Evolutionary conservation across 306 rosid genomes (phyloP), one percentile per base, ranked within the genome.

Genomic region (Corylus heterophylla): DNA sequence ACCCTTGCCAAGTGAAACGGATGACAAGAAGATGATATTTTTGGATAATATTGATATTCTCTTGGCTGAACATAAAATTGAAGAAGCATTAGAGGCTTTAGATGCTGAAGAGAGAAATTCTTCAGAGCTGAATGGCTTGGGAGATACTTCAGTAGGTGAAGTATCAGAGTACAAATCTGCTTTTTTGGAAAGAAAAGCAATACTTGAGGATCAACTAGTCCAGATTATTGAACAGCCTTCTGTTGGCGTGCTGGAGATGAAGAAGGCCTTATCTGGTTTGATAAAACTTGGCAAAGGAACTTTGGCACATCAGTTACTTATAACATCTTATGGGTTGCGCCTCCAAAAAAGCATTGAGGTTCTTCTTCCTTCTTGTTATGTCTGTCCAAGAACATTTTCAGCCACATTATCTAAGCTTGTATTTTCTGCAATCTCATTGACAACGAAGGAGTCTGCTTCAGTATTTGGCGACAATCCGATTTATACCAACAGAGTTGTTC

Each of bases 251-350:
- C 62, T 69, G 68, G 99, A 91, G 87, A 84, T 93, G 82, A 90
- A 89, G 84, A 90, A 80, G 85, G 89, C 93, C 72, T 84, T 91
- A 80, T 83, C 81, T 73, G 87, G 93, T 83, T 90, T 95, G 78
- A 83, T 91, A 67, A 95, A 80, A 83, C 96, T 95, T 61, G 97
- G 98, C 64, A 95, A 93, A 87, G 99, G 99, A 82, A 81, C 98
- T 69, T 81, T 13, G 44, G 96, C 97, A 63, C 96, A 95, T 84
- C 98, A 90, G 31, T 82, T 83, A 76, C 86, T 93, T 81, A 87
- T 95, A 59, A 89, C 83, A 74, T 89, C 85, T 82, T 89, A 83
- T 83, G 86, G 89, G 52, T 80, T 96, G 61, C 92, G 83, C 73
- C 91, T 95, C 82, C 92, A 90, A 25, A 95, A 86, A 89, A 86